These are phyloP conservation scores for Cronartium quercuum DNA, from an alignment of 1,284 basidiomycete species.

Conservation along the genomic window DNA sequence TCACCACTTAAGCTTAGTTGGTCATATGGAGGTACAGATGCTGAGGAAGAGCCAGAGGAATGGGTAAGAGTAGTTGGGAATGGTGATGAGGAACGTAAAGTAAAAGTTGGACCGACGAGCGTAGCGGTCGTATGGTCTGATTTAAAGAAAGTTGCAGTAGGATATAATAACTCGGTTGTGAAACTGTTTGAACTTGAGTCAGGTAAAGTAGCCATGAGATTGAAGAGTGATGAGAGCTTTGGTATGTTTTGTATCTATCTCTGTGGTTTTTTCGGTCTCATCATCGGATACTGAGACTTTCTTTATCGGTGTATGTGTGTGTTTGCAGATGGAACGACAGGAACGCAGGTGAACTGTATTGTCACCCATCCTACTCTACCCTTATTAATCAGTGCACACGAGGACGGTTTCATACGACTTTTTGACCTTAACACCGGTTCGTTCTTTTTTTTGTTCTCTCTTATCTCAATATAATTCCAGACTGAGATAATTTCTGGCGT, in stretches of 20 bases:
- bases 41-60: slow-evolving; percentile 53
- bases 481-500: neutral
- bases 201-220: slow-evolving; percentile 67
- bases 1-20: slow-evolving; percentile 65
- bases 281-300: slow-evolving; percentile 4
- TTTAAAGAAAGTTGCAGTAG: slow-evolving; percentile 57
- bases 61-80: slow-evolving; percentile 39
- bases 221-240: slow-evolving; percentile 64
- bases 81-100: neutral
- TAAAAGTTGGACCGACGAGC: slow-evolving; percentile 66
- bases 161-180: slow-evolving; percentile 80
- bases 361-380: slow-evolving; percentile 86
- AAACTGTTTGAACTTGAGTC: slow-evolving; percentile 83
- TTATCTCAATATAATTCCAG: neutral
- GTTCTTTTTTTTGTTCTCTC: slow-evolving; percentile 48
- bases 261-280: neutral
- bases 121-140: slow-evolving; percentile 69
- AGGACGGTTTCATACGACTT: slow-evolving; percentile 85
- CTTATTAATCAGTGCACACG: slow-evolving; percentile 79
- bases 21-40: slow-evolving; percentile 59
- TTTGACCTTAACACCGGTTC: slow-evolving; percentile 75
- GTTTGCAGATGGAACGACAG: slow-evolving; percentile 59
- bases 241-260: slow-evolving; percentile 54
- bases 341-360: slow-evolving; percentile 80
- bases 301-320: slow-evolving; percentile 18